Conservation (phyloP, 371 early-diverging fungal species). For the Umbelopsis sp. region DNA sequence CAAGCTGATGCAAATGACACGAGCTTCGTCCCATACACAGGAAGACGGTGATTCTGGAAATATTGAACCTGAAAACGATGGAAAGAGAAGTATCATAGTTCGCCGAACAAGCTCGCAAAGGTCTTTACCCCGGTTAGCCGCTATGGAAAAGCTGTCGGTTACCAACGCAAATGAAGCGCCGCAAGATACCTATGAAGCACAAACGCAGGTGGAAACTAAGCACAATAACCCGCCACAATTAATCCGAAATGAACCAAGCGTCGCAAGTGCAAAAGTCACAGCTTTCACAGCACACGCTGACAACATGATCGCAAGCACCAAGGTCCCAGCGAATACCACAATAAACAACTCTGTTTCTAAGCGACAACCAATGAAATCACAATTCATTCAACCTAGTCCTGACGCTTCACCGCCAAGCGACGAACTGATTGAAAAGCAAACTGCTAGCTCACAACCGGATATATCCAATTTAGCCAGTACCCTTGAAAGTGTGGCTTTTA, state of each 20-base stretch:
- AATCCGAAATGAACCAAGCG: constrained; percentile 2
- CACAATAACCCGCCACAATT: neutral
- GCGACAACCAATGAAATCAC: constrained; percentile 3
- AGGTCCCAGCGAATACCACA: neutral
- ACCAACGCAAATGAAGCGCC: neutral
- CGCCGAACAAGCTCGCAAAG: constrained; percentile 47
- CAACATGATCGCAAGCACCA: neutral
- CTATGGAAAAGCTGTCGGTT: constrained; percentile 18
- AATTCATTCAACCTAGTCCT: constrained; percentile 6
- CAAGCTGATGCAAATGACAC: constrained; percentile 50
- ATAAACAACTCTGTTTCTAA: neutral
- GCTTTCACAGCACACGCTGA: constrained; percentile 2
- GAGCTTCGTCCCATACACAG: constrained; percentile 26
- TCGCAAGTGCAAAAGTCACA: constrained; percentile 9
- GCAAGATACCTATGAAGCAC: constrained; percentile 8
- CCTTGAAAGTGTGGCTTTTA: neutral
- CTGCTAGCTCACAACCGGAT: neutral
- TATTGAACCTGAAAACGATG: constrained; percentile 21
- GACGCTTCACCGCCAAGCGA: neutral
- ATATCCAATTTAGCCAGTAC: neutral
- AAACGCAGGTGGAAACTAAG: neutral
- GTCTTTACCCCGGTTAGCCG: constrained; percentile 30
- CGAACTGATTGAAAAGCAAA: neutral
- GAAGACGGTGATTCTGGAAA: constrained; percentile 38
- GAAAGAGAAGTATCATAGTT: constrained; percentile 29